Evolutionary conservation across 148 eudicot species (phyloP).

Genomic region (Cornus kousa): DNA sequence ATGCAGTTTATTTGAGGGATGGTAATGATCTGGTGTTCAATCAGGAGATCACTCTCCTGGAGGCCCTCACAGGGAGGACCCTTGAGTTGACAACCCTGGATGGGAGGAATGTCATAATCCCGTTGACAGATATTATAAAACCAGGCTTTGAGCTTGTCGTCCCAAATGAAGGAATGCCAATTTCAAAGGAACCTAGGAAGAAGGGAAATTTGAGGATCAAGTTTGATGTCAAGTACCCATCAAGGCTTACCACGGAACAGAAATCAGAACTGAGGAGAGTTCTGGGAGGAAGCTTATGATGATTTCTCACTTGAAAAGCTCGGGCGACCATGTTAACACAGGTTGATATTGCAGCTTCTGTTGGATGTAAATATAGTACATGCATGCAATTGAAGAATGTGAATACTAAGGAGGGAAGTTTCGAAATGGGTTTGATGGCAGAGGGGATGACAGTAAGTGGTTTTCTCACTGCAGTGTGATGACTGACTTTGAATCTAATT

Average conservation of each 20-base stretch:
- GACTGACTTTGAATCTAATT: not conserved
- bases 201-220: conserved; percentile 12
- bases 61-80: conserved; percentile 1
- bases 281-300: not conserved
- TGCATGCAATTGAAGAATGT: not conserved
- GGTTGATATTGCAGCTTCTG: not conserved
- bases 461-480: not conserved
- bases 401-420: not conserved
- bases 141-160: conserved; percentile 3
- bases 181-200: conserved; percentile 15
- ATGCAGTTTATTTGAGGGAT: conserved; percentile 7
- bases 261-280: conserved; percentile 5
- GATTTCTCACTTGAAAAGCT: not conserved
- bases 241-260: conserved; percentile 7
- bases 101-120: not conserved
- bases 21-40: conserved; percentile 14
- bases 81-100: not conserved
- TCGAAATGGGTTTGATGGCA: not conserved
- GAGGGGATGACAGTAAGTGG: not conserved
- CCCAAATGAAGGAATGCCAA: conserved; percentile 19
- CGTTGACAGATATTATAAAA: not conserved
- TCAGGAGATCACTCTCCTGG: conserved; percentile 6
- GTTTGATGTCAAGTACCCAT: conserved; percentile 15
- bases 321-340: not conserved
- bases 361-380: not conserved